Base-by-base conservation (phyloP, 108 stramenopile species). In the Poteriospumella lacustris region DNA sequence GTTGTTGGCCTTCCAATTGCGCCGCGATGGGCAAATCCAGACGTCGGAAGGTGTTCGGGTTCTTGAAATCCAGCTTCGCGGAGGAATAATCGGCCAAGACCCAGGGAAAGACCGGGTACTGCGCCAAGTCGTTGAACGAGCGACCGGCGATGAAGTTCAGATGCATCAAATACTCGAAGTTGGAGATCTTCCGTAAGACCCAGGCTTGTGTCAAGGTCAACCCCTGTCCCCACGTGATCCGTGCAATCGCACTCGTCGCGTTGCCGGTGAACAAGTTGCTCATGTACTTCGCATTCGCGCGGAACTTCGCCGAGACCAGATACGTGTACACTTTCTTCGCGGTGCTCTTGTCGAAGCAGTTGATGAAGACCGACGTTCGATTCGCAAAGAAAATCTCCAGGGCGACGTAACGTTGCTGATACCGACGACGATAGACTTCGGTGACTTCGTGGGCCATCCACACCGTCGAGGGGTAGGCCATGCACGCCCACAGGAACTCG, bases 51-150 rank as follows among this genome's bases (percentile, higher is more conserved):
- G 24, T 80, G 2, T 31, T 39, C 5, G 82, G 75, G 38, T 83
- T 38, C 38, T 39, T 39, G 0, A 83, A 33, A 26, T 80, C 62
- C n/a, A 83, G 9, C 58, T 26, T 43, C 15, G 31, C 44, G 5
- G 78, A 79, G 28, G 42, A 31, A 34, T 59, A 83, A n/a, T 75
- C 52, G 29, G 39, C 39, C 39, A 83, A 9, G 39, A 80, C 43
- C 83, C 83, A 87, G 36, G 86, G 86, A n/a, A 87, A 82, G 36
- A 87, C 84, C 24, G 86, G 84, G 47, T 87, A 85, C 64, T 87
- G 86, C 43, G 82, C 78, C 0, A 87, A 52, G 42, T 85, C 85
- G 59, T 85, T 81, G 78, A 76, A 83, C 24, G 82, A 83, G n/a
- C 85, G 80, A 0, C 85, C 85, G 34, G 85, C 85, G 26, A 85